Evolutionary conservation across 495 filamentous ascomycete species (phyloP), one percentile per base, ranked within the genome.

Genomic region (Aspergillus saccharolyticus): DNA sequence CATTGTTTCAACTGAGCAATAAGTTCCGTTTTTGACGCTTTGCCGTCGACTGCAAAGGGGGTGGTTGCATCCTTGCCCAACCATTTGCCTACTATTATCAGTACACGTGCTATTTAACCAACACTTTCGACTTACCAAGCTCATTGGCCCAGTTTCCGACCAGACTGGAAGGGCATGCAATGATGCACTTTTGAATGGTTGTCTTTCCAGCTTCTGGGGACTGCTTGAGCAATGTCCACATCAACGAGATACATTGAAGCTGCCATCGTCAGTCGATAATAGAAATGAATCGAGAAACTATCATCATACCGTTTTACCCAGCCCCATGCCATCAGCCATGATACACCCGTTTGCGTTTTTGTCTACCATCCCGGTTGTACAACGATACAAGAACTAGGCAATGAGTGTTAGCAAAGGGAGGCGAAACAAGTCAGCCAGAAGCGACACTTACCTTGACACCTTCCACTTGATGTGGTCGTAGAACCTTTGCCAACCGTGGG

Each of bases 111-210:
- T 22, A 43, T 42, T 49, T 7, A 56, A 43, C 18, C 4, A 24
- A 16, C 12, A 50, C 15, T 4, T 3, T 17, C 25, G 25, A 56
- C 67, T 62, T 74, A 72, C 73, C 74, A 21, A 88, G 74, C 70
- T 99, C 94, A 66, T 97, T 97, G 45, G 93, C 94, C 94, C 94
- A 99, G 70, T 99, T 99, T 43, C 89, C 83, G 8, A 99, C 94
- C 65, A 99, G 78, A 79, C 91, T 96, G 0, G 95, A 96, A 0
- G 94, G 94, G 61, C 94, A 99, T n/a, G 91, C 95, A 63, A 99
- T 96, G 17, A 99, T 90, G 54, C 94, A 96, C 71, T 99, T 99
- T 61, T 96, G 89, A 18, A 99, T 97, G 0, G 89, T 92, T 15
- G 87, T 76, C 69, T 95, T 97, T 33, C 94, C 94, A 47, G 93